Evolutionary conservation across 345 rosid species (phyloP).

Genomic region (Populus alba): DNA sequence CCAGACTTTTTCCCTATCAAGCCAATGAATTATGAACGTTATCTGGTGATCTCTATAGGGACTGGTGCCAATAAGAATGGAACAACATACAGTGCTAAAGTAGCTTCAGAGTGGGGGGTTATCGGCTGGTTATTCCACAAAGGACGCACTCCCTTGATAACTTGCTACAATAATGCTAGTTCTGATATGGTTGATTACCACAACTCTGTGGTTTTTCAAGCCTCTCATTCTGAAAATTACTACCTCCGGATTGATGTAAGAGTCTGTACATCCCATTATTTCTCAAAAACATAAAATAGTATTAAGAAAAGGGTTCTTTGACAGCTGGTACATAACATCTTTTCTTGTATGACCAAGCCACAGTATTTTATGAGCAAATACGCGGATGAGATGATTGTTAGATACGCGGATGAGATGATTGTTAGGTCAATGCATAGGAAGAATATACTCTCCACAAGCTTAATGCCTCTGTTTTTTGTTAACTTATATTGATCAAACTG

Average conservation of each 20-base stretch:
- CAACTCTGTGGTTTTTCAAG: conserved; percentile 45
- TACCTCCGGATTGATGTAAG: conserved; percentile 72
- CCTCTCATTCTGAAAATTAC: conserved; percentile 48
- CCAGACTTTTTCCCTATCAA: conserved; percentile 42
- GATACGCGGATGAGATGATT: too few species aligned
- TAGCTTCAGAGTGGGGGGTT: conserved; percentile 64
- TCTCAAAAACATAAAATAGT: not conserved
- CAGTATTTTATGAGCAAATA: too few species aligned
- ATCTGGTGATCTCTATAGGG: conserved; percentile 68
- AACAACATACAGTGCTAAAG: conserved; percentile 39
- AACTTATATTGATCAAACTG: not conserved
- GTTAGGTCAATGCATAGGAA: too few species aligned
- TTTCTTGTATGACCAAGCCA: too few species aligned
- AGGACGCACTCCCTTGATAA: conserved; percentile 51
- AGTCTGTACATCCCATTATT: not conserved
- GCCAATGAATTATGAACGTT: conserved; percentile 45
- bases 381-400: too few species aligned
- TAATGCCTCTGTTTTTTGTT: not conserved
- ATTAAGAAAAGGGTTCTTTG: not conserved
- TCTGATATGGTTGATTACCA: conserved; percentile 64
- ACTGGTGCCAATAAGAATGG: conserved; percentile 43
- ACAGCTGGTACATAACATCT: too few species aligned
- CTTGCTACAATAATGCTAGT: conserved; percentile 43
- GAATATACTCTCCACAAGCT: not conserved
- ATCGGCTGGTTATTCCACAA: conserved; percentile 51